These are phyloP conservation scores for Mycena leptocephala DNA, from an alignment of 768 basidiomycete species.

Conservation along the genomic window DNA sequence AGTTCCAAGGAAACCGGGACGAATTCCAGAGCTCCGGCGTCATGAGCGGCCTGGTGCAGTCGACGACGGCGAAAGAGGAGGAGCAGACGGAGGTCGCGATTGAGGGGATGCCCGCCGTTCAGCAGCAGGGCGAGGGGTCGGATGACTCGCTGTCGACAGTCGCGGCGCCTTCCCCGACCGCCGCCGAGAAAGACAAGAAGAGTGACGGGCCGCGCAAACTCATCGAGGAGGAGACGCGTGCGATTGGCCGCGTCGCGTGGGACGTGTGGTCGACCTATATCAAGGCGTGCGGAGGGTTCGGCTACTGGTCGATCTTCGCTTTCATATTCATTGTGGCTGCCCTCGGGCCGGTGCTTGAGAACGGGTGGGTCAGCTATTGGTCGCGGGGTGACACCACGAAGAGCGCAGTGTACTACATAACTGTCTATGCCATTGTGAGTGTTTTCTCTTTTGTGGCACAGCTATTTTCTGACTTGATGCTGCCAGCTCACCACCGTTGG, in stretches of 20 bases:
- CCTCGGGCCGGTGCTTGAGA: conserved; percentile 78
- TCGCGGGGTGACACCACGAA: conserved; percentile 63
- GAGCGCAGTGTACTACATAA: conserved; percentile 74
- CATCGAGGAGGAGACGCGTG: conserved; percentile 88
- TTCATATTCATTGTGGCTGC: conserved; percentile 71
- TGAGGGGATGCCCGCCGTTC: conserved; percentile 44
- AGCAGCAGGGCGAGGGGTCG: conserved; percentile 4
- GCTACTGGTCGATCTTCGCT: conserved; percentile 73
- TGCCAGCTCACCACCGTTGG: conserved; percentile 58
- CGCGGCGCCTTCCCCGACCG: conserved; percentile 32
- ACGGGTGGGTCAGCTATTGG: conserved; percentile 84
- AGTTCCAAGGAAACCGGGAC: conserved; percentile 79
- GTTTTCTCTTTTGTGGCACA: conserved; percentile 31
- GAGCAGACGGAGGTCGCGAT: conserved; percentile 63
- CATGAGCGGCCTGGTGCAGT: conserved; percentile 78
- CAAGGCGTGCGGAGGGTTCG: conserved; percentile 62
- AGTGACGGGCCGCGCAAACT: conserved; percentile 77
- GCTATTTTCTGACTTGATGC: conserved; percentile 13
- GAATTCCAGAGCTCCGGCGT: conserved; percentile 80
- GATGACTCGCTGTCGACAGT: conserved; percentile 52
- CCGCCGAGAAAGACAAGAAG: conserved; percentile 63
- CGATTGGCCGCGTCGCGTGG: conserved; percentile 77
- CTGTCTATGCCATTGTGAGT: conserved; percentile 79
- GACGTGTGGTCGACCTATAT: conserved; percentile 80
- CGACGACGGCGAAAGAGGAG: conserved; percentile 51